Conservation (phyloP, 208 protist genomes). For the Trichomonas tenax region DNA sequence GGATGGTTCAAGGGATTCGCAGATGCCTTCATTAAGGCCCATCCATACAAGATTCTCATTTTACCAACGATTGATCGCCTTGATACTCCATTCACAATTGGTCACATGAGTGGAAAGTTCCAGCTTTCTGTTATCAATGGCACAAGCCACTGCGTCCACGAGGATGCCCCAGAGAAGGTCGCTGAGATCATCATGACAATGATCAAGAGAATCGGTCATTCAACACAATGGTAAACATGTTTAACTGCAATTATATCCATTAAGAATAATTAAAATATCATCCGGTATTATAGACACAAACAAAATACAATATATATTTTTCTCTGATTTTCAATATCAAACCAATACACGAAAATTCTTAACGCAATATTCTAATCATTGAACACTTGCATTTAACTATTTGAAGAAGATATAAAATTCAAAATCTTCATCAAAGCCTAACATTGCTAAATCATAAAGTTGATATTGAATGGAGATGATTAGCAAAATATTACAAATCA, state of each 20-base stretch:
- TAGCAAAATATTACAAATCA: no score
- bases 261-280: background rate
- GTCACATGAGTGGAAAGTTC: slow-evolving; percentile 5
- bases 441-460: no score
- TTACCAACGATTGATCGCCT: background rate
- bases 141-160: background rate
- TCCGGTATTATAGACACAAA: no score
- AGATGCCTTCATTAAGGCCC: background rate
- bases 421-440: no score
- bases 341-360: no score
- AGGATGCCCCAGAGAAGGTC: background rate
- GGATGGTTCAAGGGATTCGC: slow-evolving; percentile 18
- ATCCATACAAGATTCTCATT: slow-evolving; percentile 3
- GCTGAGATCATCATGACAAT: background rate
- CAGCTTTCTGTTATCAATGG: background rate
- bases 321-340: no score
- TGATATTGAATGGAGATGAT: no score
- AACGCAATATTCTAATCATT: no score
- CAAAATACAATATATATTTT: no score
- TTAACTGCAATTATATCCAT: no score
- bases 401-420: no score
- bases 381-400: no score
- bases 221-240: background rate
- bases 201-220: background rate
- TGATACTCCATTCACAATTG: slow-evolving; percentile 15